Evolutionary conservation across 1,284 basidiomycete genomes (phyloP).

Genomic region (Rhodotorula mucilaginosa): DNA sequence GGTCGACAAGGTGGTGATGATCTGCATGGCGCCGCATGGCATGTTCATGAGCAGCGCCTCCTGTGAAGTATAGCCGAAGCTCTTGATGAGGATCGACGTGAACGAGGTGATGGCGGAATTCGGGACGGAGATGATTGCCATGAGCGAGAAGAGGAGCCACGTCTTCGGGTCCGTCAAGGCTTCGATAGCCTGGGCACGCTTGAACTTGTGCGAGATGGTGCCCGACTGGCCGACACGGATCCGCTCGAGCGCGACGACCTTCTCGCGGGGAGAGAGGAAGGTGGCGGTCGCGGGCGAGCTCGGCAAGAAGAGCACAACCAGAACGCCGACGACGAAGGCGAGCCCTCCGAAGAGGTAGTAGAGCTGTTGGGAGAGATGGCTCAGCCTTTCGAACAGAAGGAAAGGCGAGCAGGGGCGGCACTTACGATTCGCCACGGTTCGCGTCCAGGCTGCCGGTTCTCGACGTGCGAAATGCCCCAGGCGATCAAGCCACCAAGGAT

Average conservation of each 20-base stretch:
- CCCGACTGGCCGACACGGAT: constrained; percentile 66
- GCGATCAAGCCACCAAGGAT: constrained; percentile 67
- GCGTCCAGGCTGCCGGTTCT: constrained; percentile 46
- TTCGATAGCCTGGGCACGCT: constrained; percentile 61
- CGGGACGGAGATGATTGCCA: constrained; percentile 61
- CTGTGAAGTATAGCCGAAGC: constrained; percentile 58
- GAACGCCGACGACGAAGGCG: constrained; percentile 50
- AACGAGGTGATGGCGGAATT: constrained; percentile 52
- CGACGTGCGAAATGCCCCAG: constrained; percentile 59
- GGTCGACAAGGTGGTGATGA: constrained; percentile 52
- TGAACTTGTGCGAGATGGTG: constrained; percentile 59
- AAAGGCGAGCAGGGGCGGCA: neutral
- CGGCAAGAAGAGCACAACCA: constrained; percentile 62
- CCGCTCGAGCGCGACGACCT: constrained; percentile 63
- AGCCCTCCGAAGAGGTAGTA: constrained; percentile 47
- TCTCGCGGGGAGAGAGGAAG: constrained; percentile 61
- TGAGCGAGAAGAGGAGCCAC: constrained; percentile 63
- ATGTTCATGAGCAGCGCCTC: constrained; percentile 64
- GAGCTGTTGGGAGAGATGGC: constrained; percentile 55
- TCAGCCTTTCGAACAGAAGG: constrained; percentile 39
- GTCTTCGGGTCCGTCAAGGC: constrained; percentile 60
- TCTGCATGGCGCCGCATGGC: constrained; percentile 58
- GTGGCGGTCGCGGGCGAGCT: constrained; percentile 64
- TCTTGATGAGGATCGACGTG: constrained; percentile 48
- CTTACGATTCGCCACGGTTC: constrained; percentile 39